Conservation (phyloP, 2,329 filamentous ascomycete species). For the Lanzia echinophila region DNA sequence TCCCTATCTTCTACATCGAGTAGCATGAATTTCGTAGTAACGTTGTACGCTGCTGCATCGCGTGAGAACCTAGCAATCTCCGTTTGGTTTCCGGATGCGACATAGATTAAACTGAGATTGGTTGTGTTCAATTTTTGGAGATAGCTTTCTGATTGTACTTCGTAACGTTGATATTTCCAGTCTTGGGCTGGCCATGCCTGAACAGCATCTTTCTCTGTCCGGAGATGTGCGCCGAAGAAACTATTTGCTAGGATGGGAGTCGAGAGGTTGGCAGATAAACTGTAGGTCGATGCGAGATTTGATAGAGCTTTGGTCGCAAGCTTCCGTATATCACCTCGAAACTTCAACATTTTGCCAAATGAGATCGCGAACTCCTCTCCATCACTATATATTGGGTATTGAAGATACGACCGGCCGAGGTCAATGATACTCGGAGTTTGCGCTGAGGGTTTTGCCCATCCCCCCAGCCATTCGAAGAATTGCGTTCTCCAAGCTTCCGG, state of each 20-base stretch:
- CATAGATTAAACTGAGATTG: constrained; percentile 32
- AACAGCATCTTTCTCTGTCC: constrained; percentile 22
- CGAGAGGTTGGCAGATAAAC: constrained; percentile 2
- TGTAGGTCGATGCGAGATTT: constrained; percentile 11
- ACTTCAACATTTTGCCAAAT: constrained; percentile 24
- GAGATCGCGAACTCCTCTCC: constrained; percentile 15
- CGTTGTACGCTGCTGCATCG: constrained; percentile 30
- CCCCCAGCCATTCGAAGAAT: not conserved
- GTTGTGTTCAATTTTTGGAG: constrained; percentile 29
- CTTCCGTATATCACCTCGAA: constrained; percentile 16
- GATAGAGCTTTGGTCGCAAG: constrained; percentile 21
- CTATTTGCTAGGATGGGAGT: constrained; percentile 9
- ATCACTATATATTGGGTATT: constrained; percentile 20
- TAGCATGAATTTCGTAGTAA: constrained; percentile 38
- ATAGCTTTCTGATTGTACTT: constrained; percentile 32
- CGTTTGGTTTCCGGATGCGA: constrained; percentile 36
- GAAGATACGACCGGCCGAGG: constrained; percentile 19
- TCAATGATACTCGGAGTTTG: constrained; percentile 14
- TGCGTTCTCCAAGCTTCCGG: not conserved
- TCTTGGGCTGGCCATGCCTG: constrained; percentile 16
- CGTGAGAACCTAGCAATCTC: constrained; percentile 33
- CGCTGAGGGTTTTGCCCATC: not conserved
- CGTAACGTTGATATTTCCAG: constrained; percentile 17
- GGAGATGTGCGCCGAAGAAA: constrained; percentile 23
- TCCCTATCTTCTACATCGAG: constrained; percentile 31